Evolutionary conservation across 495 filamentous ascomycete genomes (phyloP).

Genomic region (Tirmania nivea): DNA sequence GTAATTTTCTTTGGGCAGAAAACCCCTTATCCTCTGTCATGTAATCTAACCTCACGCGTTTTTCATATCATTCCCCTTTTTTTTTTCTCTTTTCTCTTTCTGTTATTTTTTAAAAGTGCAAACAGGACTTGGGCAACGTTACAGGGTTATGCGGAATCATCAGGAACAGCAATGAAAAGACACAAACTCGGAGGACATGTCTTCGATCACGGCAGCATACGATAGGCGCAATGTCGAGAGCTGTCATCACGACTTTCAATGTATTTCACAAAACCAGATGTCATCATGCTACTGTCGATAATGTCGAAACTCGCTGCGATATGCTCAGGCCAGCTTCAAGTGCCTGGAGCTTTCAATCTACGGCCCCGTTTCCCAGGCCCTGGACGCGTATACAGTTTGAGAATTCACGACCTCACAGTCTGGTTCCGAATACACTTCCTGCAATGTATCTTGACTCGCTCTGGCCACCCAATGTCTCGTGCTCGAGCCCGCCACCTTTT

Average conservation of each 20-base stretch:
- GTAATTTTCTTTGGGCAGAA: too few species aligned
- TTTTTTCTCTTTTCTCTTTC: neutral
- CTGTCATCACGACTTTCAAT: too few species aligned
- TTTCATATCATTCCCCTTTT: neutral
- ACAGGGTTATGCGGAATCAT: neutral
- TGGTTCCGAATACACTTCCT: neutral
- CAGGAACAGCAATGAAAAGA: neutral
- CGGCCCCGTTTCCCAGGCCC: neutral
- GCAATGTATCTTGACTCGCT: neutral
- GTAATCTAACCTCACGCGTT: neutral
- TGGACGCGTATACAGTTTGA: neutral
- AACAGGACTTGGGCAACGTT: neutral
- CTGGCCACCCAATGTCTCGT: neutral
- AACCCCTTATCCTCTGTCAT: neutral
- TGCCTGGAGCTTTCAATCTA: too few species aligned
- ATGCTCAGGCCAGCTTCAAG: too few species aligned
- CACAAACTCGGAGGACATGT: neutral
- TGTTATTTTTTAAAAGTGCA: neutral
- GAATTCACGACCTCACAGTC: neutral
- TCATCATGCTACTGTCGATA: too few species aligned
- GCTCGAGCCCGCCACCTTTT: neutral
- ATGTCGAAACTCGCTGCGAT: too few species aligned
- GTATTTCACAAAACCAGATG: too few species aligned
- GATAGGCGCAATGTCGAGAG: neutral
- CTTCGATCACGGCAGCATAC: neutral